Conservation (phyloP, 805 yeast species). For the Saccharomycopsis sp. region DNA sequence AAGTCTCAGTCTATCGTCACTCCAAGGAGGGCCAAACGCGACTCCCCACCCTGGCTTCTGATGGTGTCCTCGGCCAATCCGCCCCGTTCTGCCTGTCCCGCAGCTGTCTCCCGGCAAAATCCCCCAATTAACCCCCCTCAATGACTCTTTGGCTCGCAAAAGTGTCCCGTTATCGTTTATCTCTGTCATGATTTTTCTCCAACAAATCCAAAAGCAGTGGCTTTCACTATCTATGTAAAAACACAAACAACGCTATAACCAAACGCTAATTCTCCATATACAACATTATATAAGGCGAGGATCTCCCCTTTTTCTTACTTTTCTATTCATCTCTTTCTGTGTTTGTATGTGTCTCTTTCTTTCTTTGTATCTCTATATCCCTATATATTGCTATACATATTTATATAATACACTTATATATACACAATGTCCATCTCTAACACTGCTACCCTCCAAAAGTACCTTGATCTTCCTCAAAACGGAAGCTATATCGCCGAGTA, state of each 20-base stretch:
- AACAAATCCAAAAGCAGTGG: no score
- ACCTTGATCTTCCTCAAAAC: conserved; percentile 74
- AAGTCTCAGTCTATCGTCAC: neutral
- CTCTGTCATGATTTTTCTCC: neutral
- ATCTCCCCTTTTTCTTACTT: neutral
- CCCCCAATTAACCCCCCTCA: neutral
- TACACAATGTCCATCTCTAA: conserved; percentile 34
- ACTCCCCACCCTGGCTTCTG: neutral
- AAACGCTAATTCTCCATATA: no score
- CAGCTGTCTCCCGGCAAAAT: neutral
- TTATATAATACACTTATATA: no score
- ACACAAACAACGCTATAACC: neutral
- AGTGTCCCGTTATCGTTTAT: neutral
- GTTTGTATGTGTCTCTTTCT: neutral
- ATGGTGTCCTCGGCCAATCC: neutral
- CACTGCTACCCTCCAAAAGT: conserved; percentile 77
- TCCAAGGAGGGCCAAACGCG: no score
- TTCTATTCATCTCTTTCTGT: neutral
- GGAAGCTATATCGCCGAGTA: conserved; percentile 91
- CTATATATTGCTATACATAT: neutral
- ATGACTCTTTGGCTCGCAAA: no score
- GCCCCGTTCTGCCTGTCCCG: no score
- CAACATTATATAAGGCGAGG: neutral
- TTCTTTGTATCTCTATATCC: neutral
- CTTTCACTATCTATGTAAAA: neutral